Conservation (phyloP, 768 basidiomycete species). For the Boletus sp. region DNA sequence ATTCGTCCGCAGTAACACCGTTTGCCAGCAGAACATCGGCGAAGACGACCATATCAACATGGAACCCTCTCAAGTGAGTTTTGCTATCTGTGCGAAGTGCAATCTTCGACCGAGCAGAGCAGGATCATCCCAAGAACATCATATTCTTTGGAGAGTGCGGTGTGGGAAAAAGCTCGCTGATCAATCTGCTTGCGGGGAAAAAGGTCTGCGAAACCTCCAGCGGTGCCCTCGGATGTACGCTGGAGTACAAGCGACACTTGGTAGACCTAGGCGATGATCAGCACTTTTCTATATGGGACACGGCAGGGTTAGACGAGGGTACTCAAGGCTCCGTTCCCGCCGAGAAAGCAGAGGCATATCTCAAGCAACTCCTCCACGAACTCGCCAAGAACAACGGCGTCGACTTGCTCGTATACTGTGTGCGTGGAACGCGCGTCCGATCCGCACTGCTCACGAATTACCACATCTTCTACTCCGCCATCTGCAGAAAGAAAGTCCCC, state of each 20-base stretch:
- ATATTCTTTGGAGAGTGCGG: slow-evolving; percentile 45
- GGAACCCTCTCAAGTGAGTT: slow-evolving; percentile 11
- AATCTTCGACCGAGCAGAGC: background rate
- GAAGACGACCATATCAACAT: background rate
- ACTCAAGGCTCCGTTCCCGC: slow-evolving; percentile 27
- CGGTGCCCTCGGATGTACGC: slow-evolving; percentile 36
- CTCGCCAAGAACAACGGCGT: slow-evolving; percentile 37
- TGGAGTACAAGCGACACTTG: slow-evolving; percentile 26
- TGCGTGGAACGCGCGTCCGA: slow-evolving; percentile 39
- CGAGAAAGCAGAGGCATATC: slow-evolving; percentile 29
- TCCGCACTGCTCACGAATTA: slow-evolving; percentile 38
- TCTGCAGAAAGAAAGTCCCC: slow-evolving; percentile 41
- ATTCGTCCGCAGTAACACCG: slow-evolving; percentile 9
- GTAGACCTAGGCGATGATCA: slow-evolving; percentile 15
- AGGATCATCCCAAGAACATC: slow-evolving; percentile 31
- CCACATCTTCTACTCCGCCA: slow-evolving; percentile 38
- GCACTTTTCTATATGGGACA: slow-evolving; percentile 33
- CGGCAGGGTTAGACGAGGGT: slow-evolving; percentile 34
- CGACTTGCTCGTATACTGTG: slow-evolving; percentile 40
- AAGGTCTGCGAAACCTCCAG: slow-evolving; percentile 31
- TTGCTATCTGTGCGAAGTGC: background rate
- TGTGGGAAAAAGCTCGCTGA: slow-evolving; percentile 43
- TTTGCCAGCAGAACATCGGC: slow-evolving; percentile 2
- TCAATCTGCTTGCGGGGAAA: slow-evolving; percentile 39
- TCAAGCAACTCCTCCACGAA: slow-evolving; percentile 36